These are phyloP conservation scores for Sarocladiaceae sp. DNA, from an alignment of 2,329 filamentous ascomycete species.

Conservation along the genomic window DNA sequence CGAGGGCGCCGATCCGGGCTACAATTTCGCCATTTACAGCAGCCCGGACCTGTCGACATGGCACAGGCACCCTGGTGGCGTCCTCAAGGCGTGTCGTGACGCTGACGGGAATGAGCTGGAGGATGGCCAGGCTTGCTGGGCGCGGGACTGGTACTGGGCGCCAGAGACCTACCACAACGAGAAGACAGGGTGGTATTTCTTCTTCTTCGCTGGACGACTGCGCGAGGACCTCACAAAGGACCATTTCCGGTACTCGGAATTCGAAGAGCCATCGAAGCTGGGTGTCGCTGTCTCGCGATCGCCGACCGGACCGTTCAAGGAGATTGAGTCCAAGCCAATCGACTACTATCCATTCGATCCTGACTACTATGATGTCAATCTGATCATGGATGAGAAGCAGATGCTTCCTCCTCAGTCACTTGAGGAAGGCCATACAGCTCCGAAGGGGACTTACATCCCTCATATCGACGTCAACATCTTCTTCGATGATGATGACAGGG, in stretches of 20 bases:
- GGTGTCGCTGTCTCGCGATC: constrained; percentile 28
- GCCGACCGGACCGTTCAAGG: constrained; percentile 25
- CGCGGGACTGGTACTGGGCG: constrained; percentile 29
- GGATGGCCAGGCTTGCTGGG: constrained; percentile 29
- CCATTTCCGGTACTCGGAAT: constrained; percentile 26
- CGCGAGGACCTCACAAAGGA: constrained; percentile 24
- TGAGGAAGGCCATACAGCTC: constrained; percentile 20
- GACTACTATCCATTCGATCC: constrained; percentile 30
- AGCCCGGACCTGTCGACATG: constrained; percentile 30
- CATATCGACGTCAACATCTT: constrained; percentile 43
- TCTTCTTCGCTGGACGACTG: constrained; percentile 28
- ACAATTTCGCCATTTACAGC: constrained; percentile 27
- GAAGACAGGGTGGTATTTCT: constrained; percentile 30
- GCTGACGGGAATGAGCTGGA: constrained; percentile 19
- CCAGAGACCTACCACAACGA: constrained; percentile 29
- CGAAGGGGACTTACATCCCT: constrained; percentile 28
- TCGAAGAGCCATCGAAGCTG: constrained; percentile 29
- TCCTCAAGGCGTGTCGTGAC: constrained; percentile 26
- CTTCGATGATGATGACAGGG: constrained; percentile 26
- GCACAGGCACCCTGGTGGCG: constrained; percentile 25
- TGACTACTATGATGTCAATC: constrained; percentile 28
- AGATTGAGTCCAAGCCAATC: constrained; percentile 25
- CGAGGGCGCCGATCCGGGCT: constrained; percentile 25
- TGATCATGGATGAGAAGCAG: constrained; percentile 29
- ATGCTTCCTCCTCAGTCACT: constrained; percentile 24